Evolutionary conservation across 441 rosid species (phyloP).

Genomic region (Euphorbia neoarborescens): DNA sequence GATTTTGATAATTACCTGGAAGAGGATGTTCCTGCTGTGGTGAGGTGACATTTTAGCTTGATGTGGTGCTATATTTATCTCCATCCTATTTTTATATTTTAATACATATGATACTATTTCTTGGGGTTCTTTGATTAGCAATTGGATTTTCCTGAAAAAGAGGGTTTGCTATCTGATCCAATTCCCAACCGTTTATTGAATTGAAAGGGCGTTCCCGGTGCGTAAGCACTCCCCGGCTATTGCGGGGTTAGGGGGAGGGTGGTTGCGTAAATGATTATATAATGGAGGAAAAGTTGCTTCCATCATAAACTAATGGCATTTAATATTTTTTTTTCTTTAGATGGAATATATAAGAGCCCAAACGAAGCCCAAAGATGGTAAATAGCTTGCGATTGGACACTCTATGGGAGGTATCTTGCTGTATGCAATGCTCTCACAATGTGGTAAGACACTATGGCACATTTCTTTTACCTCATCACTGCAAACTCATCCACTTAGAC

Average conservation of each 20-base stretch:
- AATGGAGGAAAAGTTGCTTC: too few species aligned
- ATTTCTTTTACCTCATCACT: background rate
- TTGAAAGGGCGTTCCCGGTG: too few species aligned
- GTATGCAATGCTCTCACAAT: slow-evolving; percentile 67
- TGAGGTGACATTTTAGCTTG: slow-evolving; percentile 59
- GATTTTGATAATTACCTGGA: slow-evolving; percentile 87
- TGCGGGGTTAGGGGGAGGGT: too few species aligned
- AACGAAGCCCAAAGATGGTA: slow-evolving; percentile 55
- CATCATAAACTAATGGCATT: slow-evolving; percentile 13
- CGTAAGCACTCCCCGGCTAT: too few species aligned
- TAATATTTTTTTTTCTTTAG: slow-evolving; percentile 27
- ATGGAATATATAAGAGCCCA: slow-evolving; percentile 71
- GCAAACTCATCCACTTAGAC: slow-evolving; percentile 2
- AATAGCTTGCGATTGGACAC: slow-evolving; percentile 60
- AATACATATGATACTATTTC: background rate
- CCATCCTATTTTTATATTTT: background rate
- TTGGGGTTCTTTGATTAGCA: background rate
- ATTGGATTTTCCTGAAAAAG: background rate
- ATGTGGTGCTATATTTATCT: slow-evolving; percentile 19
- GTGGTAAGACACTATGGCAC: slow-evolving; percentile 36
- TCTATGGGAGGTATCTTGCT: slow-evolving; percentile 98
- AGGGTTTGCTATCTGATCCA: background rate
- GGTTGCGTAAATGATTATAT: too few species aligned
- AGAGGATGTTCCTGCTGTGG: slow-evolving; percentile 98
- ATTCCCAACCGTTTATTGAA: background rate